Evolutionary conservation across 1,284 basidiomycete species (phyloP), one percentile per base, ranked within the genome.

Genomic region (Apiotrichum porosum): DNA sequence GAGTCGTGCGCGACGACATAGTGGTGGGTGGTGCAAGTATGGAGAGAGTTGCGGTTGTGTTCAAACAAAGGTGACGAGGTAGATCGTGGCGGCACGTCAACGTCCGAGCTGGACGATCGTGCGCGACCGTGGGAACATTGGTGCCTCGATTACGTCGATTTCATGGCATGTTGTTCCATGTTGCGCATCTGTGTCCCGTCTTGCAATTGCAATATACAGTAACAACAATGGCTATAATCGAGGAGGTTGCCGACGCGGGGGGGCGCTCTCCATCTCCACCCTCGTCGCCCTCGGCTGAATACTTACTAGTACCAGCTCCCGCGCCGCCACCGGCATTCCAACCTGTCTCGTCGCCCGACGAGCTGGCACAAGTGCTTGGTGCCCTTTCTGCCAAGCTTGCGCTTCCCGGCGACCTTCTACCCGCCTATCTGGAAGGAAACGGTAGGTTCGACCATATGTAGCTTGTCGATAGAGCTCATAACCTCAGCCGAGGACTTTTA

Each of bases 221-320:
- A 30, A 21, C 28, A 28, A 9, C 6, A 18, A 69, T 68, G 66
- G 61, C 60, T 6, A 60, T 65, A 36, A 59, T 66, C 23, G 64
- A 70, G 33, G 64, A 66, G 28, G 48, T 66, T 13, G 34, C 54
- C 17, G 61, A 60, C 14, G 52, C 52, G 53, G 53, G 10, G 48
- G 55, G 4, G 52, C 30, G 37, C 36, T 23, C 24, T 14, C 30
- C 31, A 13, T 15, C 41, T 36, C 35, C 18, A 19, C 34, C 15
- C 37, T 34, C 32, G 9, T 15, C 32, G 22, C 38, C 26, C 17
- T 9, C 21, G 23, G n/a, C 21, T 23, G 14, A n/a, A n/a, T n/a
- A n/a, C n/a, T n/a, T n/a, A 17, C 32, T 15, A 33, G 6, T 15
- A 17, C 32, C 24, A 28, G 32, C 6, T 12, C 30, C 41, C 2